Base-by-base conservation (phyloP, 2,329 filamentous ascomycete genomes). In the Thelonectria blattea region DNA sequence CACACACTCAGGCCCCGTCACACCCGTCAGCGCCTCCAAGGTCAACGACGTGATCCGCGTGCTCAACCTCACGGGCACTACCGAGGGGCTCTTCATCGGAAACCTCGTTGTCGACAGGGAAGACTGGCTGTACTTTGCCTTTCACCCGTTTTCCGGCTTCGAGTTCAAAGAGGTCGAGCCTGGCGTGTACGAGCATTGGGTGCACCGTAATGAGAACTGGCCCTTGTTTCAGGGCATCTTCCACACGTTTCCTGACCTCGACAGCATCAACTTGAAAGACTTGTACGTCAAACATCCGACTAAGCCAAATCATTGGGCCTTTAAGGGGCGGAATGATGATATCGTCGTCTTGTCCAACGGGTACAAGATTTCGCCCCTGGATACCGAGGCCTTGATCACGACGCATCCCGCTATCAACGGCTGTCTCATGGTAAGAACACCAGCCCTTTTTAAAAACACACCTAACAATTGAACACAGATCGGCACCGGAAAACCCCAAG, bases 61-160 rank as follows among this genome's bases (percentile, higher is more conserved):
- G 0, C 55, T 76, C 0, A 77, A 76, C 22, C 30, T 76, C 15
- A 75, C 72, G 1, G 74, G 74, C 2, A 75, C 74, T 1, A 74
- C 74, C 0, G 74, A 75, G 46, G 73, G 74, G 1, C 59, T 75
- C 0, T 75, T 75, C 17, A 75, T 75, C 4, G 74, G 74, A 0
- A 74, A 74, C 42, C 61, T 75, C 1, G 64, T 68, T 41, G 41
- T 43, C 9, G 41, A 43, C 34, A 67, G 68, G 11, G 67, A 74
- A 17, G 71, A 74, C 15, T 75, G 73, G 73, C 66, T 65, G 30
- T 75, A 70, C 67, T 74, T 75, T 42, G 59, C 65, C 43, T 75
- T 75, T 22, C 74, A 75, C 41, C 74, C 74, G 0, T 73, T 68
- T 46, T 74, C 74, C 0, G 74, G 74, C 2, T 75, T 75, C 12